Base-by-base conservation (phyloP, 345 rosid species). In the Triadica sebifera region DNA sequence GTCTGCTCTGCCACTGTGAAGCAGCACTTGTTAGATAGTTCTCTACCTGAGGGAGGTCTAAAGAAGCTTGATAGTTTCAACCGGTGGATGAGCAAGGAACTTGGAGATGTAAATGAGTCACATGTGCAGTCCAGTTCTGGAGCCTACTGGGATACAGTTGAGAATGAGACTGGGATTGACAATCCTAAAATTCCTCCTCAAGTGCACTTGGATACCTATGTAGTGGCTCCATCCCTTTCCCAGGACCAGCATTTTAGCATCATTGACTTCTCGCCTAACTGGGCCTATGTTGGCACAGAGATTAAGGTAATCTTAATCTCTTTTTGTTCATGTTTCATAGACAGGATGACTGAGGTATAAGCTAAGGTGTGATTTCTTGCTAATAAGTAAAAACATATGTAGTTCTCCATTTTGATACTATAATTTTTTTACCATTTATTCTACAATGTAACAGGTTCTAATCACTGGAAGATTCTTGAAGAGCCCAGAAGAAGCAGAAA, bases 31-130 rank as follows among this genome's bases (percentile, higher is more conserved):
- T 73, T 86, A 65, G 86, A 87, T 59, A 81, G 84, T 73, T 76
- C 89, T 68, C 53, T 80, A 37, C 77, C 82, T 6, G 92, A 82
- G 75, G 92, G 85, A 63, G 88, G 93, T 78, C 75, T 95, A 80
- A 90, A 90, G 84, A 95, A 95, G 83, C 83, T 86, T 77, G 99
- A 95, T 76, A 95, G 99, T 77, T 95, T 95, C 85, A 86, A 83
- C 67, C 88, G 93, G 61, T 93, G 99, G 99, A 89, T 91, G 94
- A 90, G 92, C 79, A 93, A 87, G 79, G 98, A 91, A 83, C 91
- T 95, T 71, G 96, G 87, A 78, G 97, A 95, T 80, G 97, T 90
- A 65, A 85, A 83, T 39, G 93, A 88, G 73, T 78, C 88, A 20
- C 85, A 69, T 74, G 67, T 83, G 69, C 89, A 86, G 25, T 82